Evolutionary conservation across 1,284 basidiomycete genomes (phyloP), one percentile per base, ranked within the genome.

Genomic region (Melanopsichium pennsylvanicum): DNA sequence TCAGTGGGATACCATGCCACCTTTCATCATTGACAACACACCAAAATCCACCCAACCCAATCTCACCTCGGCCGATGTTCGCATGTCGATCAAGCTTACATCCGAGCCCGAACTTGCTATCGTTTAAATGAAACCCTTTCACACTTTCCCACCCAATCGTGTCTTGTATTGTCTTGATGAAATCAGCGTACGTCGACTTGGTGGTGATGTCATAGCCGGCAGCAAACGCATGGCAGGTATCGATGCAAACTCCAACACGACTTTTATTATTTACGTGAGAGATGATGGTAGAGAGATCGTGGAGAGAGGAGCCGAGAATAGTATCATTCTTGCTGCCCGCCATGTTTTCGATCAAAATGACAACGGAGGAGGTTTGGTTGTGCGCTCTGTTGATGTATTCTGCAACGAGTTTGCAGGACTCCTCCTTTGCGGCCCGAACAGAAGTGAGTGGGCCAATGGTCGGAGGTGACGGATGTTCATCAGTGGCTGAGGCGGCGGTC

Each of bases 201-300:
- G 88, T 89, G 16, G 89, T 85, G 31, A 93, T 86, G 76, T 93
- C 90, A 76, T 93, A 92, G 0, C 91, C 90, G 0, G 91, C 89
- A 5, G 91, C 89, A 63, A 91, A 91, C 72, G 88, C 84, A 82
- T 94, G 91, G 87, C 91, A 93, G 0, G 92, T 93, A 82, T 94
- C 92, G 50, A 94, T 82, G 81, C 91, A 93, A 2, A 93, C 88
- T 0, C 90, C 89, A 0, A 93, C 87, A 29, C 91, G 82, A 0
- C 82, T 81, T 81, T 92, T 92, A 77, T 93, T 87, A 5, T 88
- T 83, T 1, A 93, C 89, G n/a, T 41, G 33, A 5, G 38, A 78
- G 34, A 94, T 92, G 56, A 93, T 91, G 2, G 82, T 82, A 0
- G 85, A 85, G 10, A 93, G 81, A 61, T 93, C 88, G 12, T 84